Evolutionary conservation across 2,329 filamentous ascomycete species (phyloP).

Genomic region (Penicillium sp.): DNA sequence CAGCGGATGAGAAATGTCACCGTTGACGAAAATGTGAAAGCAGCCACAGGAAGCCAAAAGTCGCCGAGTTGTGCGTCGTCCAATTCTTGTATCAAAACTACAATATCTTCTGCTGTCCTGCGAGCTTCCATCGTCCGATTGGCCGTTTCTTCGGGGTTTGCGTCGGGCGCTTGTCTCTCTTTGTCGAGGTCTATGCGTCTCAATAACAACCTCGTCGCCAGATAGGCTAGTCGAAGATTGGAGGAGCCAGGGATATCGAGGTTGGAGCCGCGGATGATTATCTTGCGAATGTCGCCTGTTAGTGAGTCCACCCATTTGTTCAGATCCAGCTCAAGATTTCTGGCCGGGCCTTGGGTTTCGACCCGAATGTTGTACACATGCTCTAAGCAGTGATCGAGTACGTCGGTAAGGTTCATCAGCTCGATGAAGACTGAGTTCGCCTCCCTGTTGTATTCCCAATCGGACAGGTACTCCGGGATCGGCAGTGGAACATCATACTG

Average conservation of each 20-base stretch:
- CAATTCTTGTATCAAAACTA: conserved; percentile 52
- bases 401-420: conserved; percentile 49
- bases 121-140: conserved; percentile 43
- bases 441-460: conserved; percentile 18
- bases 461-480: conserved; percentile 36
- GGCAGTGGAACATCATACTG: conserved; percentile 55
- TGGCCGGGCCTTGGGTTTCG: conserved; percentile 6
- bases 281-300: conserved; percentile 38
- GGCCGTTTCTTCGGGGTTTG: conserved; percentile 17
- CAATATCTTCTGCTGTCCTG: conserved; percentile 52
- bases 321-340: conserved; percentile 41
- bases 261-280: conserved; percentile 47
- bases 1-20: conserved; percentile 55
- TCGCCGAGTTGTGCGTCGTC: conserved; percentile 47
- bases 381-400: conserved; percentile 41
- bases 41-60: conserved; percentile 54
- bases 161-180: conserved; percentile 25
- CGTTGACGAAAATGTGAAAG: conserved; percentile 53
- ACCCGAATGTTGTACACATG: conserved; percentile 37
- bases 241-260: conserved; percentile 49
- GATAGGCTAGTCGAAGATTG: conserved; percentile 55
- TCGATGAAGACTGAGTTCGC: conserved; percentile 49
- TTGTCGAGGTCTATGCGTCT: conserved; percentile 52
- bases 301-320: conserved; percentile 51
- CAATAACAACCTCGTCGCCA: conserved; percentile 52